A percentile compares a stretch with the other conserved stretches of the same genome.
phyloP scores from a whole-genome alignment of 2,329 filamentous ascomycete genomes.

The Sclerotinia glacialis region DNA sequence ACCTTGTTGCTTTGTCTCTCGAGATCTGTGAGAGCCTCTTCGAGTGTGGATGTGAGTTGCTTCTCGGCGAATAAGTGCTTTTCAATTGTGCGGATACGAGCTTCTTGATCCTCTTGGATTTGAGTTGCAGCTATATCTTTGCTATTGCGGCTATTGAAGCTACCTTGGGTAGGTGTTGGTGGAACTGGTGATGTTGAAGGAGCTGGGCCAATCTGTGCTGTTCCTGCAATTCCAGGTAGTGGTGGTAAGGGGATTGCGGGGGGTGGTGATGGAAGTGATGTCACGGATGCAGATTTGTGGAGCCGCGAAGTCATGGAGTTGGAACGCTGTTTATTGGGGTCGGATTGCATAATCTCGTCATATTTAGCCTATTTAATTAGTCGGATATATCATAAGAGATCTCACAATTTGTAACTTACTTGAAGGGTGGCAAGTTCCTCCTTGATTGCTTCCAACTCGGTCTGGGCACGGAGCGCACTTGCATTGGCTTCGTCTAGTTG shows the following conservation, averaged over 20 bases:
- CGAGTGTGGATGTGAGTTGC: constrained; percentile 89
- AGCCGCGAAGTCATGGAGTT: constrained; percentile 51
- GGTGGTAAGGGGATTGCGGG: constrained; percentile 95
- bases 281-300: constrained; percentile 79
- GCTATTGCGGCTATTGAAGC: constrained; percentile 59
- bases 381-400: neutral
- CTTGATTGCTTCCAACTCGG: constrained; percentile 64
- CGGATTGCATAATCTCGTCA: constrained; percentile 47
- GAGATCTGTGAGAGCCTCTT: constrained; percentile 91
- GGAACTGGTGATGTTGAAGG: constrained; percentile 43
- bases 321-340: constrained; percentile 48
- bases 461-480: constrained; percentile 60
- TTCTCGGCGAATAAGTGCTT: constrained; percentile 96
- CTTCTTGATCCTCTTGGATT: constrained; percentile 90
- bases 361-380: constrained; percentile 53
- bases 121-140: constrained; percentile 76
- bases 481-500: constrained; percentile 77
- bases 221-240: constrained; percentile 61
- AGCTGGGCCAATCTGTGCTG: constrained; percentile 46
- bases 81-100: constrained; percentile 91
- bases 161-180: constrained; percentile 52
- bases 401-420: constrained; percentile 31
- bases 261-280: constrained; percentile 86
- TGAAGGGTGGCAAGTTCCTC: constrained; percentile 75
- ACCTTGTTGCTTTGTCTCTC: constrained; percentile 90